Evolutionary conservation across 768 basidiomycete genomes (phyloP).

Genomic region (Calocera viscosa): DNA sequence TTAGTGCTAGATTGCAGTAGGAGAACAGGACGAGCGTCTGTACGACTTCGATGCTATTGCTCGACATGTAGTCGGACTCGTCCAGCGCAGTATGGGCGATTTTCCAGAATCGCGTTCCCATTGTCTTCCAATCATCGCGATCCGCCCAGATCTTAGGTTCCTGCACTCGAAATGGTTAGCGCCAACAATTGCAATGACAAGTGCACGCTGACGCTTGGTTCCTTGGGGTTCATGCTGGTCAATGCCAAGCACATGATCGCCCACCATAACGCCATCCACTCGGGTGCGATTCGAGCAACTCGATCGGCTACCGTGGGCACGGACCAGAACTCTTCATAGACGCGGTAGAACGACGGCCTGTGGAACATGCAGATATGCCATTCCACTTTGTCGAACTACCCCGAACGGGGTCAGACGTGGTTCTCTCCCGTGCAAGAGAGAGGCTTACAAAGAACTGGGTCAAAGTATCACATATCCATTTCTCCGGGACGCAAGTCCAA

Average conservation of each 20-base stretch:
- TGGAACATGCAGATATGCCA: conserved; percentile 8
- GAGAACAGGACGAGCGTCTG: neutral
- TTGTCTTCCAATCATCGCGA: neutral
- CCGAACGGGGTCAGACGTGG: neutral
- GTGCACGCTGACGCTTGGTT: neutral
- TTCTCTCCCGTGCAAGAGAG: neutral
- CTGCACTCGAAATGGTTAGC: neutral
- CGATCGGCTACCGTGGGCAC: neutral
- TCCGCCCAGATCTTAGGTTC: neutral
- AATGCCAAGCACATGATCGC: neutral
- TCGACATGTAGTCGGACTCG: neutral
- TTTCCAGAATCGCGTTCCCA: neutral
- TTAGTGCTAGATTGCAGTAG: neutral
- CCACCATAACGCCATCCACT: neutral
- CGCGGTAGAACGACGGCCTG: neutral
- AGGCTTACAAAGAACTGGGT: neutral
- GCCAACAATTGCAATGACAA: neutral
- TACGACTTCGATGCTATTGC: neutral
- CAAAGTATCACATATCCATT: neutral
- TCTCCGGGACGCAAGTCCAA: neutral
- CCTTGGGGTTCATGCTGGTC: neutral
- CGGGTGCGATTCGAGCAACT: neutral
- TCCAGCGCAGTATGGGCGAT: neutral
- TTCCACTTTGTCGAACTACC: neutral
- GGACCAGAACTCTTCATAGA: neutral